Evolutionary conservation across 345 rosid genomes (phyloP).

Genomic region (Lagerstroemia speciosa): DNA sequence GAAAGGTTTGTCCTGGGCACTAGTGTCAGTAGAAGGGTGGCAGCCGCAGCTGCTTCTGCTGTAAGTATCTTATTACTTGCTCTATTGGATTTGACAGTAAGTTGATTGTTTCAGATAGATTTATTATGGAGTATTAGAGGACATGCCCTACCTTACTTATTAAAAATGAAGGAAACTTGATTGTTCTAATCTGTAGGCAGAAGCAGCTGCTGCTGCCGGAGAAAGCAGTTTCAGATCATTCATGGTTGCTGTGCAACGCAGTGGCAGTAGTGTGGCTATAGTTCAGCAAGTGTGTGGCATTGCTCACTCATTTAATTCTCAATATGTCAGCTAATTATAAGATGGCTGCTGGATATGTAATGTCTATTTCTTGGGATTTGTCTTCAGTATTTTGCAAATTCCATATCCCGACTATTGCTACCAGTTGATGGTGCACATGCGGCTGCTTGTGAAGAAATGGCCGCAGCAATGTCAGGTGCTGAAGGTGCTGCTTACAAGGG

Average conservation of each 20-base stretch:
- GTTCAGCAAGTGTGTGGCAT: conserved; percentile 64
- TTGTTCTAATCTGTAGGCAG: conserved; percentile 57
- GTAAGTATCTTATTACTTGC: conserved; percentile 22
- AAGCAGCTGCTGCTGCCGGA: conserved; percentile 99
- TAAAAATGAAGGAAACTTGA: conserved; percentile 12
- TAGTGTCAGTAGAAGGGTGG: too few relatives aligned
- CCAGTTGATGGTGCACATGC: conserved; percentile 99
- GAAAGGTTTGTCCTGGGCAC: too few relatives aligned
- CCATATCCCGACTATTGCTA: conserved; percentile 86
- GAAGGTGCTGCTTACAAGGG: conserved; percentile 98
- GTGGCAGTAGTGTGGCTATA: conserved; percentile 96
- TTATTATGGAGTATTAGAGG: not conserved
- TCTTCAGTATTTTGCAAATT: conserved; percentile 81
- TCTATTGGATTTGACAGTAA: not conserved
- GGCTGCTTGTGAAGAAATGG: conserved; percentile 99
- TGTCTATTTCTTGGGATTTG: conserved; percentile 11
- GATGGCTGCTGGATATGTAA: conserved; percentile 2
- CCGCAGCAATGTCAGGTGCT: conserved; percentile 94
- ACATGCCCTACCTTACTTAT: not conserved
- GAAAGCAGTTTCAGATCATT: conserved; percentile 98
- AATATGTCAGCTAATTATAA: conserved; percentile 3
- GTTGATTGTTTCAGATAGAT: not conserved
- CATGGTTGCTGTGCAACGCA: conserved; percentile 98
- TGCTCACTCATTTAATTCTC: conserved; percentile 5
- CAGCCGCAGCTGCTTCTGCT: conserved; percentile 73